Evolutionary conservation across 2,329 filamentous ascomycete species (phyloP), one percentile per base, ranked within the genome.

Genomic region (Dendryphion nanum): DNA sequence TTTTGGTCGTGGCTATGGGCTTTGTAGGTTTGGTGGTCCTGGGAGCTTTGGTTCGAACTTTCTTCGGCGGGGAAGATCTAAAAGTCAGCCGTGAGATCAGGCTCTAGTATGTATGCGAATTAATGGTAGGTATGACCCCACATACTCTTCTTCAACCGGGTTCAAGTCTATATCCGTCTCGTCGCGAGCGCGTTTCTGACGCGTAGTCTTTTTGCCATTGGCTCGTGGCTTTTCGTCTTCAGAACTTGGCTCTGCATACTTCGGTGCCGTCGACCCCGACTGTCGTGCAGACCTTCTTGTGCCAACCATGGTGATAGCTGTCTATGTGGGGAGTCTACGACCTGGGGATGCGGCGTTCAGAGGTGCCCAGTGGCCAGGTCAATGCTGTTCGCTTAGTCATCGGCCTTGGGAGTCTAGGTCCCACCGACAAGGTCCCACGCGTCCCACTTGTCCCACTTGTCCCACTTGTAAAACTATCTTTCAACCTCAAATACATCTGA

Each of bases 211-310:
- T 32, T 45, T 48, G 21, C 26, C 48, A 45, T 51, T 55, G 42
- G 48, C 47, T 37, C 47, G 57, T n/a, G 42, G 19, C 12, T 17
- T 33, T 28, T 41, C 42, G 6, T 49, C 39, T 30, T 55, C 52
- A 2, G 44, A 42, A 2, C 41, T 45, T 0, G 44, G 33, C 5
- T 59, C 53, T 13, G 50, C 46, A 30, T 61, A 57, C 16, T 50
- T 55, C 1, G 44, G 45, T 4, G 42, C 44, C 29, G 38, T 21
- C 5, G 45, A 15, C 14, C 50, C 34, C 24, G 53, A 41, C 38
- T 51, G 47, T 38, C 60, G 59, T 50, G 57, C 53, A 4, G 55
- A 60, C 46, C 51, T 55, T 34, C 59, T 54, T 39, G 55, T 57
- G 23, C 40, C 50, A 3, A 53, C 48, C 61, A 63, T 64, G 33